phyloP scores from a whole-genome alignment of 2,329 filamentous ascomycete species.

The Talaromyces islandicus region DNA sequence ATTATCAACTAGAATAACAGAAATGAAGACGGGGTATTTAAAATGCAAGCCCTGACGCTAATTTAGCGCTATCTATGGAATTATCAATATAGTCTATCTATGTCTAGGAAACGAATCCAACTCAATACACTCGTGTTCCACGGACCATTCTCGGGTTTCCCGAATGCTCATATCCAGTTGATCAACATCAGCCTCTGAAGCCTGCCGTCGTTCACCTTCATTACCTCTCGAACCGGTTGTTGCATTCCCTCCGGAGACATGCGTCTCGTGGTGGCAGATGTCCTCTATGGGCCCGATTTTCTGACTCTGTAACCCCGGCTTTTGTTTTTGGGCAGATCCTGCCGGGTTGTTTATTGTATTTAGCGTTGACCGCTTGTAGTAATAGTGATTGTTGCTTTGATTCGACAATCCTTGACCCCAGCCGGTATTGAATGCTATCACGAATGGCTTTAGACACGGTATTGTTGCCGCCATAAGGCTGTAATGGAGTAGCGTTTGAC shows the following conservation, averaged over 20 bases:
- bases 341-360: conserved; percentile 9
- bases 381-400: conserved; percentile 2
- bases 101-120: background rate
- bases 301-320: background rate
- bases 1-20: background rate
- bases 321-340: conserved; percentile 7
- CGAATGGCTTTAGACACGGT: conserved; percentile 37
- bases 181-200: conserved; percentile 7
- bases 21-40: background rate
- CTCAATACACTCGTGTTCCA: conserved; percentile 6
- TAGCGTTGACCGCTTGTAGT: conserved; percentile 3
- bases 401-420: conserved; percentile 18
- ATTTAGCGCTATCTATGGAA: background rate
- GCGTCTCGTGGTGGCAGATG: background rate
- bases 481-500: conserved; percentile 34
- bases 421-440: conserved; percentile 36
- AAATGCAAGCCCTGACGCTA: background rate
- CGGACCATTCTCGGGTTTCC: conserved; percentile 14
- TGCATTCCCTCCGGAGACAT: background rate
- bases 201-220: background rate
- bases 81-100: background rate
- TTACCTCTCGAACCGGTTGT: background rate
- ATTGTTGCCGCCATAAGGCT: conserved; percentile 37
- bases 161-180: conserved; percentile 16
- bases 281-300: background rate